Percentiles rank a stretch among this genome's conserved stretches.
phyloP scores from a whole-genome alignment of 2,329 filamentous ascomycete genomes.

The Epichloe gansuensis region DNA sequence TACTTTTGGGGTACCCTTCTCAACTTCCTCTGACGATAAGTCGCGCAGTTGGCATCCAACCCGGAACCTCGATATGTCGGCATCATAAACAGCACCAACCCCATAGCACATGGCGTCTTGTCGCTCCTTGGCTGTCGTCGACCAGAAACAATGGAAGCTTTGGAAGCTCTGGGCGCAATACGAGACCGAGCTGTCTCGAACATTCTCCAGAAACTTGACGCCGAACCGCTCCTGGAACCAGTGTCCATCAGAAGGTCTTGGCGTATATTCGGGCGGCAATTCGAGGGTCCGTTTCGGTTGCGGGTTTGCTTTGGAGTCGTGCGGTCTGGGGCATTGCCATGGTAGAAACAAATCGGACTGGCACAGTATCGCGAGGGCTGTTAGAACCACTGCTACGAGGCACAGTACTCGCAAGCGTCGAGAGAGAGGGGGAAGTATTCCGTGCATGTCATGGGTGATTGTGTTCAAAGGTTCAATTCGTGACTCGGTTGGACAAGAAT shows the following conservation, averaged over 20 bases:
- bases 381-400: background rate
- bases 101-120: slow-evolving; percentile 5
- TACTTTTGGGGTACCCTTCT: background rate
- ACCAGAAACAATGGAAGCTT: slow-evolving; percentile 10
- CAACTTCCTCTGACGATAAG: background rate
- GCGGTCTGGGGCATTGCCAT: background rate
- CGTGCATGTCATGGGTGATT: no score
- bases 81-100: slow-evolving; percentile 2
- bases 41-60: background rate
- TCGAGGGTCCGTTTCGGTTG: no score
- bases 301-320: slow-evolving; percentile 2
- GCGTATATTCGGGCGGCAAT: no score
- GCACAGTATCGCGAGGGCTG: background rate
- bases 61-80: background rate
- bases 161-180: slow-evolving; percentile 14
- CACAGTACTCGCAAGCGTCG: background rate
- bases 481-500: background rate
- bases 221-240: no score
- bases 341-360: background rate
- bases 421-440: background rate
- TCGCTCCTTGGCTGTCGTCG: background rate
- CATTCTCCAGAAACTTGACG: no score
- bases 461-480: background rate
- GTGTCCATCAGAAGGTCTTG: no score
- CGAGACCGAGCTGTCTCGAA: slow-evolving; percentile 4